Evolutionary conservation across 139 green algal genomes (phyloP), one percentile per base, ranked within the genome.

Genomic region (Mesotaenium endlicherianum): DNA sequence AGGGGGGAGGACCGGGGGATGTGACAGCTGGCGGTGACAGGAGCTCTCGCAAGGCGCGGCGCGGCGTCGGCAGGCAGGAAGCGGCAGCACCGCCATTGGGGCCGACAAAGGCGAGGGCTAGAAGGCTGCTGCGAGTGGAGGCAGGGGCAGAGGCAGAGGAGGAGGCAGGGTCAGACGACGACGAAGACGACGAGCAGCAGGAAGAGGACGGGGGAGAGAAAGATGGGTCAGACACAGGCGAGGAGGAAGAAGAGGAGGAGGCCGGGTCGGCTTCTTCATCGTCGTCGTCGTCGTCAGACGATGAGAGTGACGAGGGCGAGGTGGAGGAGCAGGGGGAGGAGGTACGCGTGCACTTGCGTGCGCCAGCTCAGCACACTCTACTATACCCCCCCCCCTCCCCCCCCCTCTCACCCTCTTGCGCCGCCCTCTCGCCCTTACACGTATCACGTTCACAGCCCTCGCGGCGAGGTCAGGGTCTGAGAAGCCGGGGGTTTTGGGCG

Each of bases 201-300:
- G 30, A 58, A 45, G 81, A 72, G 31, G 83, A 77, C 16, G 31
- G 17, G 42, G 91, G 95, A 49, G 83, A 88, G 40, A 64, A 86
- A 60, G 85, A 90, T 16, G 40, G 36, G 0, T 41, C 43, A 17
- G 58, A 83, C 40, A 55, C 59, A 47, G 82, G 78, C 20, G 38
- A 80, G 70, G 60, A 75, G 26, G 59, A 64, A 38, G 43, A 79
- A 1, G 58, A 11, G 47, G 77, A 34, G 8, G 70, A 45, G 39
- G 80, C 45, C 71, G 93, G 84, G 16, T 50, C 41, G 20, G 55
- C 70, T 14, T 53, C 49, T 5, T 69, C 75, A 2, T 38, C 45
- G 26, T 79, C 70, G 2, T 64, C 70, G 11, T 60, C 70, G 26
- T 70, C 75, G 16, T 75, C 75, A 3, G 75, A 82, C 3, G 31